These are phyloP conservation scores for Graphiopsis chlorocephala DNA, from an alignment of 2,329 filamentous ascomycete species.

Conservation along the genomic window DNA sequence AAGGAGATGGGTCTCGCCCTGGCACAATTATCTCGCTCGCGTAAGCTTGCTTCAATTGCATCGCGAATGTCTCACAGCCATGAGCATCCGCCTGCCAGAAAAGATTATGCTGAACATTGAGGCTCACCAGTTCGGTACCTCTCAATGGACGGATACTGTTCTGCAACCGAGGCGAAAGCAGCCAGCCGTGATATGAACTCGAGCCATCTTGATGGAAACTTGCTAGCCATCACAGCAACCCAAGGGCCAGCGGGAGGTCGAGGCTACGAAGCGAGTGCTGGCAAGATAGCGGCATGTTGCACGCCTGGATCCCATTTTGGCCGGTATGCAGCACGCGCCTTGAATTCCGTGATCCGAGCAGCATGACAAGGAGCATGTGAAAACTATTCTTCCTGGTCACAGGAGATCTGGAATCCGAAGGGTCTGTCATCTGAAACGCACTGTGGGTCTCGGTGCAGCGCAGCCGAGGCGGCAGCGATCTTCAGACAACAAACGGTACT, in stretches of 20 bases:
- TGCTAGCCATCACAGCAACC: not conserved
- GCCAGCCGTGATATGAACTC: not conserved
- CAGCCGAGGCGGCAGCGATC: conserved; percentile 8
- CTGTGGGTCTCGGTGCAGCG: conserved; percentile 2
- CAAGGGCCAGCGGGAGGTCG: not conserved
- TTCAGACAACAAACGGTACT: conserved; percentile 1
- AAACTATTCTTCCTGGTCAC: not conserved
- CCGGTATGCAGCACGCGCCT: not conserved
- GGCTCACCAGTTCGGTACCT: not conserved
- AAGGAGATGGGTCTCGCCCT: too few relatives aligned
- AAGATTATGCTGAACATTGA: not conserved
- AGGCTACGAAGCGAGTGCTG: not conserved
- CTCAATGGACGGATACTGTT: not conserved
- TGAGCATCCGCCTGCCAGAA: not conserved
- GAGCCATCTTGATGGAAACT: not conserved
- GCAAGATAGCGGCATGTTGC: not conserved
- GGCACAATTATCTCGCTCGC: not conserved
- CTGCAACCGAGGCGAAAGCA: not conserved
- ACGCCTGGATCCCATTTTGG: not conserved
- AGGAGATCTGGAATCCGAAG: not conserved
- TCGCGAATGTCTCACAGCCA: not conserved
- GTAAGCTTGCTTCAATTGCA: not conserved
- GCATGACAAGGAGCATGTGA: not conserved
- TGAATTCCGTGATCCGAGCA: conserved; percentile 4
- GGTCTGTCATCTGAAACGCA: conserved; percentile 1